phyloP scores from a whole-genome alignment of 176 grass and related monocot species.

The Canna indica region DNA sequence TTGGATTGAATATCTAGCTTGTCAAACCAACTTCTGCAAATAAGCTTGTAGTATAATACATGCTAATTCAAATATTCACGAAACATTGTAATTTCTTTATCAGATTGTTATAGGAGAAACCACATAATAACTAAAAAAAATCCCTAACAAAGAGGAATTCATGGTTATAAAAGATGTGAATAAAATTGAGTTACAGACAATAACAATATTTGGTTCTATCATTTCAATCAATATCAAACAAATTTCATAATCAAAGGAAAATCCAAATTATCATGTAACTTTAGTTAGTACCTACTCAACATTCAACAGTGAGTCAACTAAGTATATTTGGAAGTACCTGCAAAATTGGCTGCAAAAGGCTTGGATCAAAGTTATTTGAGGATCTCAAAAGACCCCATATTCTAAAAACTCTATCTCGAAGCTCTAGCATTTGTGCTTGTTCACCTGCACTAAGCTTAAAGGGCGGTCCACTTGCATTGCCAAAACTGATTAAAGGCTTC shows the following conservation, averaged over 20 bases:
- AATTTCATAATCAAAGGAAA: background rate
- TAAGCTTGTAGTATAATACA: too few species aligned
- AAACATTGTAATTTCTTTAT: too few species aligned
- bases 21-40: too few species aligned
- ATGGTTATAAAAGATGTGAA: too few species aligned
- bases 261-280: background rate
- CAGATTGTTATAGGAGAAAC: too few species aligned
- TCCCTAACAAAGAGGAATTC: too few species aligned
- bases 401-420: conserved; percentile 67
- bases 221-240: background rate
- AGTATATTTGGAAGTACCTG: conserved; percentile 43
- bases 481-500: conserved; percentile 57
- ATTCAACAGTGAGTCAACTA: background rate
- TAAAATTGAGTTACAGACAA: too few species aligned
- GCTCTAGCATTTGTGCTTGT: conserved; percentile 58
- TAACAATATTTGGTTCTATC: too few species aligned
- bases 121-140: too few species aligned
- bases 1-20: too few species aligned
- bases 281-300: background rate
- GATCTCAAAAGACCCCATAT: conserved; percentile 86
- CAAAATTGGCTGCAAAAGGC: conserved; percentile 75
- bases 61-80: too few species aligned
- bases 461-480: conserved; percentile 39
- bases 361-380: conserved; percentile 81
- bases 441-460: conserved; percentile 67